Base-by-base conservation (phyloP, 1,139 yeast genomes). In the Hanseniaspora uvarum region DNA sequence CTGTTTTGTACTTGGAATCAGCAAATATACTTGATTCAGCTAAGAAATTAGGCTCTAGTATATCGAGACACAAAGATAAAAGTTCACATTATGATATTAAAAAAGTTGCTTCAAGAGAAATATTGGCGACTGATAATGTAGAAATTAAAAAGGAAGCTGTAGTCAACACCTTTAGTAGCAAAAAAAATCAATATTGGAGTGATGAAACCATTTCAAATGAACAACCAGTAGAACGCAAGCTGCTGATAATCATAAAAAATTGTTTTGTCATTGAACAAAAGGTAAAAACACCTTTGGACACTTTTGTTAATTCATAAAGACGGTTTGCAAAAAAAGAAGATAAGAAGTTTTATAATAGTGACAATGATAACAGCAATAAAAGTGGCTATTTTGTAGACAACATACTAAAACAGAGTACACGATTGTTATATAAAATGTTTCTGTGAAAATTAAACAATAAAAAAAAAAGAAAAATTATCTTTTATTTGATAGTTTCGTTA, bases 191-290 rank as follows among this genome's bases (percentile, higher is more conserved):
- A n/a, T 41, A 10, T 8, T 24, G 18, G 33, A 48, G 52, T 33
- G 52, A 48, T 24, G 52, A 48, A 12, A 48, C 52, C 16, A 33
- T 48, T 2, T 14, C 33, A 10, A 24, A 31, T 37, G 36, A 39
- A 4, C 24, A 30, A 24, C 38, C 19, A n/a, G 31, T 8, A 5
- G 10, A 34, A 7, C 16, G 37, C 19, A 34, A 16, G 6, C 37
- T 6, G 19, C 16, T 34, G 21, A 28, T 40, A 18, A 10, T 18
- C 18, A n/a, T 18, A 37, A 26, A 11, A 34, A 26, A 14, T 16
- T 23, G 14, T 14, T 3, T 12, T n/a, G 28, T 12, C 18, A 10
- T n/a, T 21, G 43, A 19, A 8, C 16, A 37, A 6, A 26, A 11
- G 19, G 11, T 26, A n/a, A 24, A 23, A 24, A 34, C 7, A 5